Conservation (phyloP, 2,329 filamentous ascomycete genomes). For the Colletotrichum sp. region DNA sequence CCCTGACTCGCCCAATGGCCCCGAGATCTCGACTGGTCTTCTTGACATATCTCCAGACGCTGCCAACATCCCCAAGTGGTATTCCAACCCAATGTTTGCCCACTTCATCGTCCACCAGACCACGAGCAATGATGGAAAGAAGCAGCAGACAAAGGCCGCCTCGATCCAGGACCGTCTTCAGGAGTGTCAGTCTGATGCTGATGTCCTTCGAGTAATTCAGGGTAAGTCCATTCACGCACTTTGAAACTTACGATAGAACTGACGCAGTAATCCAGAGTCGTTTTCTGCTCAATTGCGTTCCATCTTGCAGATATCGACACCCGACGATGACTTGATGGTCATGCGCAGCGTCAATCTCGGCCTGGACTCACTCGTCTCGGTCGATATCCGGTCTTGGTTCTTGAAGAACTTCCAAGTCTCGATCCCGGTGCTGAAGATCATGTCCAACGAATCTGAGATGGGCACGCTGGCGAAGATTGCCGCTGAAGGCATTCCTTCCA, state of each 20-base stretch:
- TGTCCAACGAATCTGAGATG: background rate
- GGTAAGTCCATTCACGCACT: background rate
- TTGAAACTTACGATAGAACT: background rate
- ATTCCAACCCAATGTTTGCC: background rate
- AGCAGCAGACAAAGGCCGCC: background rate
- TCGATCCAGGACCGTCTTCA: background rate
- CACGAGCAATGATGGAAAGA: background rate
- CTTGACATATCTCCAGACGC: background rate
- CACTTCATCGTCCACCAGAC: background rate
- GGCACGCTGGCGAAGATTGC: background rate
- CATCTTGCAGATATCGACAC: slow-evolving; percentile 21
- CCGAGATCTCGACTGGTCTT: background rate
- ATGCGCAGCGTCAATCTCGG: slow-evolving; percentile 24
- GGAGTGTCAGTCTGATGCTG: background rate
- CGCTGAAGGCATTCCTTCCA: background rate
- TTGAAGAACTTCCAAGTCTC: slow-evolving; percentile 46
- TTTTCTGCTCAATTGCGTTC: slow-evolving; percentile 3
- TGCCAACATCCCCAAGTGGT: background rate
- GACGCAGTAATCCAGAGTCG: background rate
- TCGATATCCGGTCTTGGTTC: slow-evolving; percentile 51
- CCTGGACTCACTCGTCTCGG: slow-evolving; percentile 29
- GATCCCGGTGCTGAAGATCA: slow-evolving; percentile 42
- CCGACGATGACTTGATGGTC: background rate
- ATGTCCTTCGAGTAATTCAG: background rate
- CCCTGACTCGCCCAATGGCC: slow-evolving; percentile 13